These are phyloP conservation scores for Terfezia boudieri DNA, from an alignment of 495 filamentous ascomycete species.

Conservation along the genomic window DNA sequence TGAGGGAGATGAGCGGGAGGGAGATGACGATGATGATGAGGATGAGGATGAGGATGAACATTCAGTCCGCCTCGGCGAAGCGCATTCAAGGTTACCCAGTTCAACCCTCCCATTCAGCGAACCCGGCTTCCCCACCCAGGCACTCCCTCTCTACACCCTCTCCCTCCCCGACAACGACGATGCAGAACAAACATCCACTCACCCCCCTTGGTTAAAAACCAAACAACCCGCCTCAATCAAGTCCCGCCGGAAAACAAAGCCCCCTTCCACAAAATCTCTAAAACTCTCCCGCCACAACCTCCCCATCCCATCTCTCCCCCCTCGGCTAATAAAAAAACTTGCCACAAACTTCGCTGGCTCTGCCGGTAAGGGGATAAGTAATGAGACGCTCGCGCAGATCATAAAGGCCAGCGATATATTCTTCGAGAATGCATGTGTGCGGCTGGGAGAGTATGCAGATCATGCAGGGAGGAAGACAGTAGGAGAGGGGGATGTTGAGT, in stretches of 20 bases:
- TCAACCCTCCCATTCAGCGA: no score
- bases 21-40: neutral
- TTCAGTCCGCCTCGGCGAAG: neutral
- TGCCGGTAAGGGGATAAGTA: slow-evolving; percentile 37
- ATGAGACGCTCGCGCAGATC: slow-evolving; percentile 49
- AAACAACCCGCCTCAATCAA: neutral
- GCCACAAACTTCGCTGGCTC: slow-evolving; percentile 39
- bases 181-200: neutral
- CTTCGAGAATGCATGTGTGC: slow-evolving; percentile 64
- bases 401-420: slow-evolving; percentile 68
- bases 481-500: slow-evolving; percentile 60
- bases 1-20: neutral
- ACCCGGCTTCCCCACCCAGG: no score
- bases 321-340: slow-evolving; percentile 47
- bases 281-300: slow-evolving; percentile 47
- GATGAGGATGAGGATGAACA: neutral
- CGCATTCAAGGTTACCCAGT: neutral
- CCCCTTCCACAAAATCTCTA: neutral
- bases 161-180: neutral
- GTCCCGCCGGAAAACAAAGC: slow-evolving; percentile 2
- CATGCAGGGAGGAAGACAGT: slow-evolving; percentile 70
- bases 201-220: neutral
- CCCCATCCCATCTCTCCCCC: slow-evolving; percentile 50
- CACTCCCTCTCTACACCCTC: no score
- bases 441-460: slow-evolving; percentile 53